A percentile compares a stretch with the other conserved stretches of the same genome.
Evolutionary conservation across 2,329 filamentous ascomycete genomes (phyloP).

Genomic region (Penicillium sumatraense): DNA sequence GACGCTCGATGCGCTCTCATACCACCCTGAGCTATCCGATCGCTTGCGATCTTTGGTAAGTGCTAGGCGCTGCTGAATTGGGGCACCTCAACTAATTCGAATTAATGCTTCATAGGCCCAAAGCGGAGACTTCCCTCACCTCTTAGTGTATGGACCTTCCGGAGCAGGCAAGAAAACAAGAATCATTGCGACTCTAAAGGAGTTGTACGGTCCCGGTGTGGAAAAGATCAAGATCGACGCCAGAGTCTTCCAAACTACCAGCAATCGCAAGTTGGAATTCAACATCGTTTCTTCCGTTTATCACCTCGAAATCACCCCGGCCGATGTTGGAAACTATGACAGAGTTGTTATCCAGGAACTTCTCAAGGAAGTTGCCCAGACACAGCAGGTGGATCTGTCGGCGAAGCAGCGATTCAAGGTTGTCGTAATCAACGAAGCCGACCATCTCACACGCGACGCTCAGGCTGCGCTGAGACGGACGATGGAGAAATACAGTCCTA

Average conservation of each 20-base stretch:
- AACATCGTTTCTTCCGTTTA: slow-evolving; percentile 98
- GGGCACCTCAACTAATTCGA: slow-evolving; percentile 10
- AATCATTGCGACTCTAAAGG: slow-evolving; percentile 92
- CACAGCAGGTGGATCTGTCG: slow-evolving; percentile 93
- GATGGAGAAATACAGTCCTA: slow-evolving; percentile 99
- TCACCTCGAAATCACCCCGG: slow-evolving; percentile 97
- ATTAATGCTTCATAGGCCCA: slow-evolving; percentile 67
- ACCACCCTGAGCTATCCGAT: slow-evolving; percentile 86
- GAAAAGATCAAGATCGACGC: slow-evolving; percentile 99
- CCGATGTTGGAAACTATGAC: slow-evolving; percentile 95
- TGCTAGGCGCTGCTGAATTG: background rate
- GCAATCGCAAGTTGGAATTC: slow-evolving; percentile 98
- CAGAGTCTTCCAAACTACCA: slow-evolving; percentile 91
- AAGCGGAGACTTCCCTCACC: slow-evolving; percentile 96
- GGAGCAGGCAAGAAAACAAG: slow-evolving; percentile 98
- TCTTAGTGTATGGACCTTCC: slow-evolving; percentile 94
- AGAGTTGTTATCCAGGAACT: slow-evolving; percentile 94
- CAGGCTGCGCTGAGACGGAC: slow-evolving; percentile 92
- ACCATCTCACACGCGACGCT: slow-evolving; percentile 89
- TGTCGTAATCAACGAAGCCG: slow-evolving; percentile 98
- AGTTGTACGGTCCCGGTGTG: slow-evolving; percentile 93
- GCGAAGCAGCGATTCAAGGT: slow-evolving; percentile 97
- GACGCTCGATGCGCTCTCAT: slow-evolving; percentile 67
- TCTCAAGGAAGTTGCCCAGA: slow-evolving; percentile 96
- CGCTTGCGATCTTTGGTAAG: slow-evolving; percentile 81